Evolutionary conservation across 306 rosid species (phyloP).

Genomic region (Vicia faba): DNA sequence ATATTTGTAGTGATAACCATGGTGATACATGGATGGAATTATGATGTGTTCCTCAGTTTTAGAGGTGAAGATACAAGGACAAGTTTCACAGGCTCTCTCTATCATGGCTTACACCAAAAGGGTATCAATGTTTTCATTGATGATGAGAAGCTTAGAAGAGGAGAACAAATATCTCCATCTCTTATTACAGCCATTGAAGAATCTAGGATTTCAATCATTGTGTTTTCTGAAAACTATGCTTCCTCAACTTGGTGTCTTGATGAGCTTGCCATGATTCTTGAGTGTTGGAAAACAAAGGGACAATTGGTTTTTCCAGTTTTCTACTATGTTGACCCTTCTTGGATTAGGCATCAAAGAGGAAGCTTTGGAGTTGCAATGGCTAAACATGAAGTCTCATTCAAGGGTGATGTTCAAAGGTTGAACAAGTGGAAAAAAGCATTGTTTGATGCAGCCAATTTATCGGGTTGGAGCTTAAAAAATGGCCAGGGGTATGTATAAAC

Average conservation of each 20-base stretch:
- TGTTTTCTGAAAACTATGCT: slow-evolving; percentile 50
- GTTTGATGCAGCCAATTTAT: slow-evolving; percentile 45
- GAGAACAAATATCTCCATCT: slow-evolving; percentile 39
- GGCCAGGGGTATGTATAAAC: slow-evolving; percentile 43
- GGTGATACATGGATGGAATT: slow-evolving; percentile 25
- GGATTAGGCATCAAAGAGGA: slow-evolving; percentile 38
- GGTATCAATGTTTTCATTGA: slow-evolving; percentile 40
- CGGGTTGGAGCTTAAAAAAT: slow-evolving; percentile 46
- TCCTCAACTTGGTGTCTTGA: slow-evolving; percentile 50
- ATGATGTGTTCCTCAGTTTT: slow-evolving; percentile 55
- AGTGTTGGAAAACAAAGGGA: slow-evolving; percentile 4
- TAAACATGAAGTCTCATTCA: slow-evolving; percentile 16
- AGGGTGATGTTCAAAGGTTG: slow-evolving; percentile 19
- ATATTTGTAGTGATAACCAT: not conserved
- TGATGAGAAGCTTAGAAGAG: slow-evolving; percentile 33
- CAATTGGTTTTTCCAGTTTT: slow-evolving; percentile 51
- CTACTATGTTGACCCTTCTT: slow-evolving; percentile 48
- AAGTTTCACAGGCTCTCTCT: slow-evolving; percentile 44
- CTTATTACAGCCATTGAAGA: slow-evolving; percentile 49
- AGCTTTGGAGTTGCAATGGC: slow-evolving; percentile 24
- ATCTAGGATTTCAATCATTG: slow-evolving; percentile 49
- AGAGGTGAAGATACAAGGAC: slow-evolving; percentile 34
- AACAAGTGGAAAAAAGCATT: slow-evolving; percentile 44
- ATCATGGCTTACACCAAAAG: slow-evolving; percentile 38
- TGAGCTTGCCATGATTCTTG: slow-evolving; percentile 37